Evolutionary conservation across 805 yeast species (phyloP).

Genomic region (Maudiozyma pseudohumilis): DNA sequence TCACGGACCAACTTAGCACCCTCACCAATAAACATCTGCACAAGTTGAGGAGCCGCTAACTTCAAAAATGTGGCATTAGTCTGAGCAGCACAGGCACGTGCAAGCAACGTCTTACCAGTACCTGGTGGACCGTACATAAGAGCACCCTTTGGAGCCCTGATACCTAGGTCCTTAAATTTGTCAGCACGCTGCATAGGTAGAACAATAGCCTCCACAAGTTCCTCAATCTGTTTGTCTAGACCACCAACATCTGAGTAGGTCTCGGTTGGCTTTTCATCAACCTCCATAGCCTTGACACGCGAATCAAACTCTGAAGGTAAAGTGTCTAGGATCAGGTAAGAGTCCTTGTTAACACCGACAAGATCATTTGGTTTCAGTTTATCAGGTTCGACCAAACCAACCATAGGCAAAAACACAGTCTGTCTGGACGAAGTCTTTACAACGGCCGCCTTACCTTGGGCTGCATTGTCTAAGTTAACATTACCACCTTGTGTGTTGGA

Average conservation of each 20-base stretch:
- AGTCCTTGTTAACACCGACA: conserved; percentile 96
- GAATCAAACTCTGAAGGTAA: conserved; percentile 96
- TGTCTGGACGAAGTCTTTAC: conserved; percentile 96
- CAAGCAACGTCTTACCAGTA: conserved; percentile 93
- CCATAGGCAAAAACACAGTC: conserved; percentile 89
- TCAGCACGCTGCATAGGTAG: conserved; percentile 98
- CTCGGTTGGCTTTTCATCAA: conserved; percentile 96
- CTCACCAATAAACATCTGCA: conserved; percentile 97
- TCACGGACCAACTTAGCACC: conserved; percentile 97
- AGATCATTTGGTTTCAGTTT: conserved; percentile 94
- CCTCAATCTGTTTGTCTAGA: conserved; percentile 95
- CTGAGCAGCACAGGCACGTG: conserved; percentile 98
- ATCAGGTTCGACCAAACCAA: conserved; percentile 88
- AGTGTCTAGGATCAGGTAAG: conserved; percentile 85
- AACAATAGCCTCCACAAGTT: conserved; percentile 95
- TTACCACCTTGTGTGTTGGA: conserved; percentile 83
- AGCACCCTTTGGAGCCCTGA: conserved; percentile 97
- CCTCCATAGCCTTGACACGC: conserved; percentile 98
- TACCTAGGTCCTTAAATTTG: conserved; percentile 86
- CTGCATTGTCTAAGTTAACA: conserved; percentile 81
- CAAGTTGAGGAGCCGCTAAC: conserved; percentile 95
- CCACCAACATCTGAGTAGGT: conserved; percentile 98
- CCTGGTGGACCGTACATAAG: conserved; percentile 99
- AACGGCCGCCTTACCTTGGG: conserved; percentile 95
- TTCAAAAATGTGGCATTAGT: conserved; percentile 94